Percentiles rank a stretch among this genome's conserved stretches.
phyloP scores from a whole-genome alignment of 2,329 filamentous ascomycete species.

The Balansia obtecta region DNA sequence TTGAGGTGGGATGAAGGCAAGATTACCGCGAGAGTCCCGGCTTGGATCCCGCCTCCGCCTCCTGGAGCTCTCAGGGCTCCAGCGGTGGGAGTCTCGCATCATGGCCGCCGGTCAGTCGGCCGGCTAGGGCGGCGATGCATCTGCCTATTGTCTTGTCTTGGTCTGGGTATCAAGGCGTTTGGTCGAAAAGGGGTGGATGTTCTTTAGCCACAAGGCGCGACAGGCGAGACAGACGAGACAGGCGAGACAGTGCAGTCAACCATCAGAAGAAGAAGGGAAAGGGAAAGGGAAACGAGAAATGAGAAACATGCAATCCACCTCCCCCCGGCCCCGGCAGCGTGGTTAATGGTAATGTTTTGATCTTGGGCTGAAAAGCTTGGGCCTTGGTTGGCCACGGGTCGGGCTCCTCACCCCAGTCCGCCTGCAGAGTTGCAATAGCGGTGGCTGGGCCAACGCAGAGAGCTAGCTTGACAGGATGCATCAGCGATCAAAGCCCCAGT shows the following conservation, averaged over 20 bases:
- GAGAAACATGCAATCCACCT: not conserved
- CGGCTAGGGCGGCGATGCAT: slow-evolving; percentile 5
- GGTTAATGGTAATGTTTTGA: slow-evolving; percentile 6
- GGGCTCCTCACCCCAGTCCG: not conserved
- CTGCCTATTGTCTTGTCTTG: slow-evolving; percentile 5
- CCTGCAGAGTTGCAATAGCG: slow-evolving; percentile 1
- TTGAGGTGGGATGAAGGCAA: slow-evolving; percentile 11
- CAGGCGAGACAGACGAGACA: too few relatives aligned
- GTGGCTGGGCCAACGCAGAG: slow-evolving; percentile 4
- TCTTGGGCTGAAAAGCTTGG: slow-evolving; percentile 8
- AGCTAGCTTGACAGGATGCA: too few relatives aligned
- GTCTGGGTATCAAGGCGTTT: not conserved
- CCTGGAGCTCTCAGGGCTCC: slow-evolving; percentile 43
- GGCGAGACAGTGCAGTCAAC: not conserved
- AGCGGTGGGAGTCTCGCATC: slow-evolving; percentile 42
- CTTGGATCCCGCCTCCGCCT: slow-evolving; percentile 29
- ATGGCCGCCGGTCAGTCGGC: slow-evolving; percentile 24
- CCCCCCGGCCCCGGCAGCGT: not conserved
- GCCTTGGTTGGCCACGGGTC: not conserved
- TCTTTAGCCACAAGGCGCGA: not conserved
- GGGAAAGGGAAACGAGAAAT: not conserved
- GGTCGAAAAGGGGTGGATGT: not conserved
- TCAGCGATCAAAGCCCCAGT: too few relatives aligned
- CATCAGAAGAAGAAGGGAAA: not conserved
- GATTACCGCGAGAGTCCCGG: slow-evolving; percentile 20